Evolutionary conservation across 371 early-diverging fungal species (phyloP).

Genomic region (Mucor irregularis): DNA sequence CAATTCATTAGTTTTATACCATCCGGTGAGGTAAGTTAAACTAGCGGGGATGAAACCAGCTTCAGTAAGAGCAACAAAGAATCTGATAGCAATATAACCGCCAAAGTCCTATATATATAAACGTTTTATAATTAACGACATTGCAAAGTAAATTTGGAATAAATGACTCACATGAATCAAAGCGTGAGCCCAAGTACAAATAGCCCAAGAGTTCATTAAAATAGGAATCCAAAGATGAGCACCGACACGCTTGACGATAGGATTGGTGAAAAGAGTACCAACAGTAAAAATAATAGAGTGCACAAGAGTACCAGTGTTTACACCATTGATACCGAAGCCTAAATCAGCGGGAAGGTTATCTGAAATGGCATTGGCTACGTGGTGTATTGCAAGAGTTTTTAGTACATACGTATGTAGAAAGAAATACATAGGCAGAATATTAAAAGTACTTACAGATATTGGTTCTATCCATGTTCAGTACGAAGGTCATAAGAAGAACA

Average conservation of each 20-base stretch:
- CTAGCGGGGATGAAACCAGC: conserved; percentile 67
- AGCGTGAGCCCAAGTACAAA: conserved; percentile 49
- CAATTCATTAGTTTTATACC: conserved; percentile 62
- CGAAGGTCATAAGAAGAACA: conserved; percentile 40
- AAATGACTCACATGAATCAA: conserved; percentile 22
- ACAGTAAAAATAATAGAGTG: conserved; percentile 40
- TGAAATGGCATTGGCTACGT: conserved; percentile 51
- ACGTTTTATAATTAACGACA: background rate
- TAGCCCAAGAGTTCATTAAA: conserved; percentile 63
- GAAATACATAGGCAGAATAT: background rate
- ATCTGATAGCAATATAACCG: conserved; percentile 28
- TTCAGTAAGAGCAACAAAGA: conserved; percentile 38
- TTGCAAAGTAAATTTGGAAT: background rate
- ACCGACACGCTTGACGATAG: conserved; percentile 54
- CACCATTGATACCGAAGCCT: conserved; percentile 39
- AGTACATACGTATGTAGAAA: background rate
- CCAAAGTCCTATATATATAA: conserved; percentile 18
- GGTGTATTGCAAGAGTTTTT: too few relatives aligned
- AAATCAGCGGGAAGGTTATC: conserved; percentile 34
- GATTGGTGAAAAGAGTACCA: conserved; percentile 44
- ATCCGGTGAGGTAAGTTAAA: conserved; percentile 55
- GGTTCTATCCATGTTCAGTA: conserved; percentile 50
- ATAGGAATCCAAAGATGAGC: conserved; percentile 62
- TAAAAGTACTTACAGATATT: conserved; percentile 44
- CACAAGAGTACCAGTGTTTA: conserved; percentile 33